phyloP scores from a whole-genome alignment of 1,284 basidiomycete genomes.

The Pseudozyma pruni region DNA sequence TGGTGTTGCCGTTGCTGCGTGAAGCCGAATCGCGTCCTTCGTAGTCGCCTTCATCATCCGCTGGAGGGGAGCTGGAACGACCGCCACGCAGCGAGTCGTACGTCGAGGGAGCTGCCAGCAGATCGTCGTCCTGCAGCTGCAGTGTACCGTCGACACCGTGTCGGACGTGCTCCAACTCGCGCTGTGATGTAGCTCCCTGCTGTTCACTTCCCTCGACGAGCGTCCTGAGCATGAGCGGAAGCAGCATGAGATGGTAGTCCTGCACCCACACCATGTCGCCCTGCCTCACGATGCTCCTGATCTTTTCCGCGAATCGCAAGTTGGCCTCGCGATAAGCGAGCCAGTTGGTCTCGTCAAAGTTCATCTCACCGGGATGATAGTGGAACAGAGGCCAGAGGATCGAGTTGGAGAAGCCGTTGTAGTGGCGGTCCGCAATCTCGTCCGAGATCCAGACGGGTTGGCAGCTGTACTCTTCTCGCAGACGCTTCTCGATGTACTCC shows the following conservation, averaged over 20 bases:
- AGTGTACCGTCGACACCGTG: constrained; percentile 60
- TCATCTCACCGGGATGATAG: constrained; percentile 85
- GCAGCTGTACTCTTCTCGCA: constrained; percentile 94
- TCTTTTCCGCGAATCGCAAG: constrained; percentile 89
- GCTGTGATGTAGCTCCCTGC: constrained; percentile 69
- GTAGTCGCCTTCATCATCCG: constrained; percentile 14
- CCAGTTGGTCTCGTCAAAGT: constrained; percentile 99
- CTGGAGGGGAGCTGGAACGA: constrained; percentile 20
- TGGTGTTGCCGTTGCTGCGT: constrained; percentile 19
- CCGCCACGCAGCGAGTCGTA: constrained; percentile 12
- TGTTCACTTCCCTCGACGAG: constrained; percentile 75
- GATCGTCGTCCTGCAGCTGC: constrained; percentile 52
- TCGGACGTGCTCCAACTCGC: constrained; percentile 61
- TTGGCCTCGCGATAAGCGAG: constrained; percentile 97
- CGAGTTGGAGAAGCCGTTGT: constrained; percentile 98
- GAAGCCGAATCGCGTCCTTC: constrained; percentile 17
- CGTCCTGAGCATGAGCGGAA: constrained; percentile 90
- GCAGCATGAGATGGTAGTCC: constrained; percentile 80
- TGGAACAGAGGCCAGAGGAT: constrained; percentile 99
- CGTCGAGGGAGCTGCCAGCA: constrained; percentile 51
- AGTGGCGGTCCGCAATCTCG: constrained; percentile 95
- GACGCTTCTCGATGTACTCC: constrained; percentile 70
- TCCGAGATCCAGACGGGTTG: constrained; percentile 97
- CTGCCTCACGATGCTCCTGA: constrained; percentile 82
- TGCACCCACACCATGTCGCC: constrained; percentile 88